Evolutionary conservation across 768 basidiomycete species (phyloP).

Genomic region (Lactarius psammicola): DNA sequence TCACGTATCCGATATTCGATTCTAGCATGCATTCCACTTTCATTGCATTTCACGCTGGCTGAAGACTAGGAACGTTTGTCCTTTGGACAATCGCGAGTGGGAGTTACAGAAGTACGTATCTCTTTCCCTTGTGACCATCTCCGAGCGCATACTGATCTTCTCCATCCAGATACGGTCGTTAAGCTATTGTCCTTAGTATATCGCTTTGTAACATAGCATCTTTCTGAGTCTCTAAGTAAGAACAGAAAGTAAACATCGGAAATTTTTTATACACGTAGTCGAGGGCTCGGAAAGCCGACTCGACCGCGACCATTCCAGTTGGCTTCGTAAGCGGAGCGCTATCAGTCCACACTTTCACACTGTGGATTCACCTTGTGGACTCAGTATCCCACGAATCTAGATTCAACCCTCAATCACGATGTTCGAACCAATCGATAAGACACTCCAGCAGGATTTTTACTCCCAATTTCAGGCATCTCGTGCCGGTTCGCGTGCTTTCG

Average conservation of each 20-base stretch:
- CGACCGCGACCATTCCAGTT: not conserved
- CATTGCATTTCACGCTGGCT: slow-evolving; percentile 99
- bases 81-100: slow-evolving; percentile 95
- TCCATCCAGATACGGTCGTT: slow-evolving; percentile 44
- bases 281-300: not conserved
- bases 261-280: not conserved
- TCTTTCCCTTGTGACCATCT: not conserved
- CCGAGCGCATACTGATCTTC: not conserved
- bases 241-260: not conserved
- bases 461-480: slow-evolving; percentile 49
- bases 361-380: not conserved
- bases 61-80: slow-evolving; percentile 95
- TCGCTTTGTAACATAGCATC: slow-evolving; percentile 19
- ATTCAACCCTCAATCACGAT: slow-evolving; percentile 29
- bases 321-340: not conserved
- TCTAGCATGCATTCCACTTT: slow-evolving; percentile 97
- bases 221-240: not conserved
- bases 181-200: slow-evolving; percentile 21
- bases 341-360: not conserved
- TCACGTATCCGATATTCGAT: not conserved
- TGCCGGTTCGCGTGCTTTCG: slow-evolving; percentile 44
- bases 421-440: slow-evolving; percentile 35
- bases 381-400: not conserved
- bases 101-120: slow-evolving; percentile 88
- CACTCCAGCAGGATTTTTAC: slow-evolving; percentile 53